A percentile compares a stretch with the other conserved stretches of the same genome.
phyloP scores from a whole-genome alignment of 2,329 filamentous ascomycete genomes.

The Cryphonectria radicalis region DNA sequence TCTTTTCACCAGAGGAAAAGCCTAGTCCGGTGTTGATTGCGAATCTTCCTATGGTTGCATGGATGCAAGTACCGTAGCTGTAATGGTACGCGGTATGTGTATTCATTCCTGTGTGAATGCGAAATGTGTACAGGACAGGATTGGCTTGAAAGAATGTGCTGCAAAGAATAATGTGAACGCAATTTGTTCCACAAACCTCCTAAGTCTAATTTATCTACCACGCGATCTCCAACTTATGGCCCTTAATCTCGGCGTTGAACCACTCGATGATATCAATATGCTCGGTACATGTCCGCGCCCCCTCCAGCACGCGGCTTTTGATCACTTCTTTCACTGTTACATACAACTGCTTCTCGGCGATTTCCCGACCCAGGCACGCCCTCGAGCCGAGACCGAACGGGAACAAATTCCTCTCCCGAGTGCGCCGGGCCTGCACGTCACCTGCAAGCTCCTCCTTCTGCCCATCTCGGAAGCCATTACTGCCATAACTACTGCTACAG shows the following conservation, averaged over 20 bases:
- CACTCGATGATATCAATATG: conserved; percentile 25
- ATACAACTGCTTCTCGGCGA: conserved; percentile 29
- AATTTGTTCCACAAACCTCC: no score
- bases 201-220: background rate
- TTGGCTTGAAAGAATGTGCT: no score
- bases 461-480: no score
- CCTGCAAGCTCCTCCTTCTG: background rate
- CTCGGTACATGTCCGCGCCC: conserved; percentile 16
- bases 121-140: no score
- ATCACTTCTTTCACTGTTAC: conserved; percentile 6
- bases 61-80: no score
- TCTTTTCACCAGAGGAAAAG: no score
- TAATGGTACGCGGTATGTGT: no score
- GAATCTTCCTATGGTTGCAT: no score
- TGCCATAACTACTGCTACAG: no score
- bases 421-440: background rate
- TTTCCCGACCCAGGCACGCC: conserved; percentile 33
- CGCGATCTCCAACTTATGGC: conserved; percentile 20
- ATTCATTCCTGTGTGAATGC: no score
- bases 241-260: conserved; percentile 28
- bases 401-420: conserved; percentile 25
- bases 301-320: conserved; percentile 14
- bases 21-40: no score
- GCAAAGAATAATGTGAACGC: no score
- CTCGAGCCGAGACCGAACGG: conserved; percentile 33